Conservation (phyloP, 78 protist genomes). For the Dictyostelium citrinum region DNA sequence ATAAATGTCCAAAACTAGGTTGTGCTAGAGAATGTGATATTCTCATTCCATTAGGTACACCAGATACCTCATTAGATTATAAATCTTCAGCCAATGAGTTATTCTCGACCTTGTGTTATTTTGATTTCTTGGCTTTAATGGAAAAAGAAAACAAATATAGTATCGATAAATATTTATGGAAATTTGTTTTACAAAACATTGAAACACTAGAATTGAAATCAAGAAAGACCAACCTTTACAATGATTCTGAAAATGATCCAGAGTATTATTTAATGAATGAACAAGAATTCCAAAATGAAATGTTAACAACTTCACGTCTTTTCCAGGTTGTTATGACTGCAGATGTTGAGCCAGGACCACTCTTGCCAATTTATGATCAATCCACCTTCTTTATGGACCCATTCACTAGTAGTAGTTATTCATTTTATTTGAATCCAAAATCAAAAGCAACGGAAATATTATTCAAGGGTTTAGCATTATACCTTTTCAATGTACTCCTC, state of each 20-base stretch:
- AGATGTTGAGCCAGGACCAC: conserved; percentile 27
- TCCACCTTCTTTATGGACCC: conserved; percentile 32
- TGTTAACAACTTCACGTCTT: conserved; percentile 10
- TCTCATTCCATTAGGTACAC: background rate
- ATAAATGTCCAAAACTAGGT: background rate
- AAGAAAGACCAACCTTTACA: conserved; percentile 22
- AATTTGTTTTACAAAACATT: conserved; percentile 28
- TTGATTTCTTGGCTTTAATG: background rate
- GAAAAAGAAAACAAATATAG: background rate
- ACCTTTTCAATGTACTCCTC: conserved; percentile 4
- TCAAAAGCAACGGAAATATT: background rate
- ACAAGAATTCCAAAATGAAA: conserved; percentile 44
- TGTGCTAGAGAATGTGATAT: background rate
- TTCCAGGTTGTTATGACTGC: conserved; percentile 43
- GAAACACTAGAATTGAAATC: conserved; percentile 59
- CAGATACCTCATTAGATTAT: background rate
- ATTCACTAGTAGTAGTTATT: conserved; percentile 27
- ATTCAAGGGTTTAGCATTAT: background rate
- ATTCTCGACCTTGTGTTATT: background rate
- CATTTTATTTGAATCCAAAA: background rate
- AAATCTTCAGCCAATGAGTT: background rate
- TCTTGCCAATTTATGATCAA: background rate
- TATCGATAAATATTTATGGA: conserved; percentile 31
- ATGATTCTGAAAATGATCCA: background rate
- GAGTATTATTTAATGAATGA: conserved; percentile 35